Percentiles rank a stretch among this genome's conserved stretches.
These are phyloP conservation scores for Porpolomopsis calyptriformis DNA, from an alignment of 768 basidiomycete genomes.

Conservation along the genomic window DNA sequence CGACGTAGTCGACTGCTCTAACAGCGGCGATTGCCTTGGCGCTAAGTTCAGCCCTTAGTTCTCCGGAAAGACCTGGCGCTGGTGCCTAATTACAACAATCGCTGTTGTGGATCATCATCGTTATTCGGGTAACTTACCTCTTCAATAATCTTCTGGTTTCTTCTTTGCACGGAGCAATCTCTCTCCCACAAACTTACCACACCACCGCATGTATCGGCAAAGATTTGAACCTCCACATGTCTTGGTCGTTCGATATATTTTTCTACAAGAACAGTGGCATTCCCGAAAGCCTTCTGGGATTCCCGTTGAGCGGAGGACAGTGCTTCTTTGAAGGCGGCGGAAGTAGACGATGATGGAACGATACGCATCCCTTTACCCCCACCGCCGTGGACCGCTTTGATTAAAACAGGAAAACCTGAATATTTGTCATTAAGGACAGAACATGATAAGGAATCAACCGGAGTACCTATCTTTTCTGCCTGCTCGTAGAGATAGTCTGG, in stretches of 20 bases:
- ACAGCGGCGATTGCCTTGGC: slow-evolving; percentile 89
- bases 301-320: slow-evolving; percentile 84
- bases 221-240: slow-evolving; percentile 92
- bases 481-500: slow-evolving; percentile 56
- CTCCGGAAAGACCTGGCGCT: slow-evolving; percentile 74
- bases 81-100: slow-evolving; percentile 50
- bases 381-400: slow-evolving; percentile 94
- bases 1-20: slow-evolving; percentile 81
- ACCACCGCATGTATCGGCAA: slow-evolving; percentile 71
- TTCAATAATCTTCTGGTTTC: slow-evolving; percentile 95
- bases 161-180: slow-evolving; percentile 83
- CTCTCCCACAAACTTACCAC: slow-evolving; percentile 94
- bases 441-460: not conserved
- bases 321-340: slow-evolving; percentile 67
- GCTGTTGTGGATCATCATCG: not conserved
- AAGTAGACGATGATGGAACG: slow-evolving; percentile 39
- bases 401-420: slow-evolving; percentile 78
- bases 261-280: slow-evolving; percentile 80
- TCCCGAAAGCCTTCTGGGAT: slow-evolving; percentile 78
- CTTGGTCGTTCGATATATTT: slow-evolving; percentile 80
- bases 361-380: slow-evolving; percentile 95
- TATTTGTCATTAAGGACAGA: not conserved
- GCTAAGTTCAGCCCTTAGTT: slow-evolving; percentile 71
- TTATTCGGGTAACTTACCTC: slow-evolving; percentile 36
- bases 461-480: slow-evolving; percentile 57